Evolutionary conservation across 2,329 filamentous ascomycete species (phyloP).

Genomic region (Neofusicoccum sp.): DNA sequence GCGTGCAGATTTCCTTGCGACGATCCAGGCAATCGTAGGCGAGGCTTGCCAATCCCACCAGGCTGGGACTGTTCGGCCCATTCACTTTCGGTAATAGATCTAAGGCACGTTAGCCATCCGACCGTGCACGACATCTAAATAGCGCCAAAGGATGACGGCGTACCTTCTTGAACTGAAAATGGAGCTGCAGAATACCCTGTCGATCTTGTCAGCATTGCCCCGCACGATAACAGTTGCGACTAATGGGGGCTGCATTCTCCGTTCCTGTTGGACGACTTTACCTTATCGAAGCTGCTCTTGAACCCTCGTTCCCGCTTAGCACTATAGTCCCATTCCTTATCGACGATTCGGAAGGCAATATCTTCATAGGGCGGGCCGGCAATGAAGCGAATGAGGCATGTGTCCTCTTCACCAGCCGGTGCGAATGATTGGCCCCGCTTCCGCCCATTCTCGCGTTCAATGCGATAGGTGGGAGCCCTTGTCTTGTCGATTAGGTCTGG

Average conservation of each 20-base stretch:
- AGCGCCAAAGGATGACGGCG: slow-evolving; percentile 22
- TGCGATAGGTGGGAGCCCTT: slow-evolving; percentile 92
- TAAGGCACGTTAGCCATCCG: slow-evolving; percentile 28
- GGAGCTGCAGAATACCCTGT: slow-evolving; percentile 89
- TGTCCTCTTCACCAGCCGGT: slow-evolving; percentile 92
- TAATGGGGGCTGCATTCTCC: neutral
- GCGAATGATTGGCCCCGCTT: slow-evolving; percentile 89
- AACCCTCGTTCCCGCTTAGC: slow-evolving; percentile 93
- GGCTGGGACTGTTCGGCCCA: neutral
- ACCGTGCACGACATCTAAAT: neutral
- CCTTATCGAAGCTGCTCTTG: slow-evolving; percentile 96
- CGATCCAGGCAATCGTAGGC: neutral
- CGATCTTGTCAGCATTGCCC: slow-evolving; percentile 28
- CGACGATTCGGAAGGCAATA: slow-evolving; percentile 93
- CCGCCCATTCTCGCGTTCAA: slow-evolving; percentile 87
- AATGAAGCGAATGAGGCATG: slow-evolving; percentile 92
- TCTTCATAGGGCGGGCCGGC: slow-evolving; percentile 95
- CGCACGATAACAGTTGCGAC: slow-evolving; percentile 6
- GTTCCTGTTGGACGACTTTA: slow-evolving; percentile 46
- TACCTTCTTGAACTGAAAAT: slow-evolving; percentile 99
- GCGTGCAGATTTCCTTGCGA: neutral
- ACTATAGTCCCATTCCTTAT: slow-evolving; percentile 99
- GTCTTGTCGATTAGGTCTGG: slow-evolving; percentile 93
- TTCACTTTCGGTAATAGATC: slow-evolving; percentile 50
- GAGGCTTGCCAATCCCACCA: neutral